Conservation (phyloP, 148 eudicot species). For the Rhododendron henanense region DNA sequence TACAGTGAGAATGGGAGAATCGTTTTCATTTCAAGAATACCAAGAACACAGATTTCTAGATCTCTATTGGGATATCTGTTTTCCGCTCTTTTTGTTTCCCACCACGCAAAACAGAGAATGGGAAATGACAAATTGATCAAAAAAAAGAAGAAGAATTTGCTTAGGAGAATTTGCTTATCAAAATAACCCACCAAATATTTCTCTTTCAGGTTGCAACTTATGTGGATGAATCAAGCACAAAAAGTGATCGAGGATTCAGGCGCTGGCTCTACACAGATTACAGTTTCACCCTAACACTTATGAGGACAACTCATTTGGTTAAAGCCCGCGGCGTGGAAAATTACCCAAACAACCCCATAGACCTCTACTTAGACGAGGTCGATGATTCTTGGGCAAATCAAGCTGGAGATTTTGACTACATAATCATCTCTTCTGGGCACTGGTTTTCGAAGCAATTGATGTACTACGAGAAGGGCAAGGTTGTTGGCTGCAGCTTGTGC, state of each 20-base stretch:
- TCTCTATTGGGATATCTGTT: neutral
- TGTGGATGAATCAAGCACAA: slow-evolving; percentile 10
- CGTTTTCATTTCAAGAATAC: neutral
- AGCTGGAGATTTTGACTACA: slow-evolving; percentile 36
- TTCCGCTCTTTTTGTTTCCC: neutral
- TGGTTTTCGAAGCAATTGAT: slow-evolving; percentile 38
- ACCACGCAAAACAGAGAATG: neutral
- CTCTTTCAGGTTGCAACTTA: slow-evolving; percentile 16
- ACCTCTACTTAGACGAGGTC: slow-evolving; percentile 45
- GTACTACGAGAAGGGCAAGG: slow-evolving; percentile 28
- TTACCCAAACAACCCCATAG: slow-evolving; percentile 27
- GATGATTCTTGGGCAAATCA: slow-evolving; percentile 40
- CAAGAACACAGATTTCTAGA: neutral
- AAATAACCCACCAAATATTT: neutral
- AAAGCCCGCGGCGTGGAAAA: slow-evolving; percentile 4
- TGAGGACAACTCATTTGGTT: slow-evolving; percentile 18
- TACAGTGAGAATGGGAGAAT: too few relatives aligned
- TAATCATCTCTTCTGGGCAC: slow-evolving; percentile 43
- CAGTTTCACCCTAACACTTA: slow-evolving; percentile 25
- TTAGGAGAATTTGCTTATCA: neutral
- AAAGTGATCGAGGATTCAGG: slow-evolving; percentile 15
- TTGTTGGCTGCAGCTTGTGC: slow-evolving; percentile 49
- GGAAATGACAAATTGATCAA: neutral
- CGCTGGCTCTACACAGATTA: slow-evolving; percentile 22
- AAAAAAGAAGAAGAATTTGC: neutral